These are phyloP conservation scores for Talaromyces marneffei DNA, from an alignment of 2,329 filamentous ascomycete genomes.

Conservation along the genomic window DNA sequence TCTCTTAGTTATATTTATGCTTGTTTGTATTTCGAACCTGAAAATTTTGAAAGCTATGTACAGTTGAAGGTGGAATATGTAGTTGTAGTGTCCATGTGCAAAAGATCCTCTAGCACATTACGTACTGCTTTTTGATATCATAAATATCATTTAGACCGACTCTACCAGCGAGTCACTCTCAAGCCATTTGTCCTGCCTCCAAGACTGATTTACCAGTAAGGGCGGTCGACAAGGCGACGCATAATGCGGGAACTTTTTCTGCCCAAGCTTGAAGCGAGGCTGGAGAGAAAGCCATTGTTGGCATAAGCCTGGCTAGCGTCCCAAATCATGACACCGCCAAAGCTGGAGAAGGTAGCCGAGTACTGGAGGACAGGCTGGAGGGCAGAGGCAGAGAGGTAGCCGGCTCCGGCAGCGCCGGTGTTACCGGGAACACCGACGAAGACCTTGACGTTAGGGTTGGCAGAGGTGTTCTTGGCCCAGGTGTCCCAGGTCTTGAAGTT, in stretches of 20 bases:
- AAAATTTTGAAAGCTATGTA: not conserved
- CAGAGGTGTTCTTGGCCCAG: constrained; percentile 55
- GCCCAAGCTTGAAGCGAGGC: constrained; percentile 27
- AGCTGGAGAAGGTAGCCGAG: constrained; percentile 51
- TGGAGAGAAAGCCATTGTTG: constrained; percentile 53
- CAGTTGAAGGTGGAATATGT: not conserved
- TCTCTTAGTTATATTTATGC: not conserved
- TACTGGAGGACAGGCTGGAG: constrained; percentile 51
- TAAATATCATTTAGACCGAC: not conserved
- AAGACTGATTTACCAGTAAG: constrained; percentile 6
- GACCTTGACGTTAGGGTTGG: constrained; percentile 57
- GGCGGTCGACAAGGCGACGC: constrained; percentile 4
- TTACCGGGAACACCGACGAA: constrained; percentile 57
- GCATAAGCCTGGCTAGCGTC: constrained; percentile 57
- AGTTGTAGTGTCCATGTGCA: not conserved
- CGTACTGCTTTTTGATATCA: not conserved
- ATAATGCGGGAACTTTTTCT: constrained; percentile 12
- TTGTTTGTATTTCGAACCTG: not conserved
- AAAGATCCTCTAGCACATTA: not conserved
- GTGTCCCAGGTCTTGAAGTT: constrained; percentile 61
- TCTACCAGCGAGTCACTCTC: constrained; percentile 8
- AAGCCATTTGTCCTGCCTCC: not conserved
- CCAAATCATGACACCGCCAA: constrained; percentile 66
- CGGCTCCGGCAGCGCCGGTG: constrained; percentile 48
- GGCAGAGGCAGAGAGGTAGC: constrained; percentile 48